Conservation (phyloP, 768 basidiomycete genomes). For the Lanmaoa rubissima region DNA sequence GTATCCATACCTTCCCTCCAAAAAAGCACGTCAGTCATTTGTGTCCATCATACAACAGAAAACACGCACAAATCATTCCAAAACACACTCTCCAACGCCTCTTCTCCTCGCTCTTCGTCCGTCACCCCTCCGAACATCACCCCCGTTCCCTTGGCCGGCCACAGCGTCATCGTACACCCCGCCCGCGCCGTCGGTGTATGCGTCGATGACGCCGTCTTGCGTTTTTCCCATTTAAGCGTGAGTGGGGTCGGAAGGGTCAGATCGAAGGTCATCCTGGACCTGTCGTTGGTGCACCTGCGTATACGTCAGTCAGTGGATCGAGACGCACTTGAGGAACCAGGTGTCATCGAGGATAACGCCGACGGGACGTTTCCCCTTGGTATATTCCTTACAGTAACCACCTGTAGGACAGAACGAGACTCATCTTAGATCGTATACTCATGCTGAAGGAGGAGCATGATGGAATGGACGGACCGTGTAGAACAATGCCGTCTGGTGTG, state of each 20-base stretch:
- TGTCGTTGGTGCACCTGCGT: not conserved
- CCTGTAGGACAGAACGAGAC: constrained; percentile 38
- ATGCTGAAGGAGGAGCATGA: not conserved
- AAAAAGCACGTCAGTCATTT: not conserved
- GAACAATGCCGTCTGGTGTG: constrained; percentile 69
- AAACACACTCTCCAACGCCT: constrained; percentile 80
- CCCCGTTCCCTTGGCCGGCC: constrained; percentile 65
- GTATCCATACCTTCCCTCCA: constrained; percentile 68
- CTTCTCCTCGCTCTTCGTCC: constrained; percentile 84
- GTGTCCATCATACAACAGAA: not conserved
- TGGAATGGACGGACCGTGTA: constrained; percentile 59
- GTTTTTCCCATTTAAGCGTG: constrained; percentile 79
- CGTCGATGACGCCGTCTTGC: constrained; percentile 63
- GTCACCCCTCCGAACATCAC: constrained; percentile 87
- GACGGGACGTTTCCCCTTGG: constrained; percentile 78
- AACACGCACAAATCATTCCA: constrained; percentile 69
- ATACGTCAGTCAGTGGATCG: not conserved
- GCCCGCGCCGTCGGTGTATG: constrained; percentile 65
- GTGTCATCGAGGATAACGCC: constrained; percentile 91
- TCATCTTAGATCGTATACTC: not conserved
- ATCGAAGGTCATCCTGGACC: constrained; percentile 34
- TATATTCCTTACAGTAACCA: constrained; percentile 89
- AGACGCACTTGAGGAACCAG: constrained; percentile 73
- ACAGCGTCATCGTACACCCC: constrained; percentile 86
- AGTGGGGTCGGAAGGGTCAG: constrained; percentile 32